A percentile compares a stretch with the other conserved stretches of the same genome.
phyloP scores from a whole-genome alignment of 495 filamentous ascomycete genomes.

The Aspergillus nidulans region DNA sequence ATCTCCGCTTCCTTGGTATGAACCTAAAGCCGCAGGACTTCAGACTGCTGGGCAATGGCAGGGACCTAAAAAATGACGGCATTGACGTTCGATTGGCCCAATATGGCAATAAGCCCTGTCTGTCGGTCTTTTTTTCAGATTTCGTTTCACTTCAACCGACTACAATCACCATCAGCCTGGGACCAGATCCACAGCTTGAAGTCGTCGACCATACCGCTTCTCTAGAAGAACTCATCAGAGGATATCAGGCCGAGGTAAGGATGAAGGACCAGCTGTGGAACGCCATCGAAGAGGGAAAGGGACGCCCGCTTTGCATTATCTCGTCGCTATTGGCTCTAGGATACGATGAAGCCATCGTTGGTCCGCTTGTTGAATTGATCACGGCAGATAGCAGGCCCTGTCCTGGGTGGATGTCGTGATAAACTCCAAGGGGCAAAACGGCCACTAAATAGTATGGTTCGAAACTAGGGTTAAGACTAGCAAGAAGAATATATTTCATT shows the following conservation, averaged over 20 bases:
- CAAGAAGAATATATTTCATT: too few species aligned
- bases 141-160: neutral
- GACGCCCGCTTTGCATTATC: constrained; percentile 22
- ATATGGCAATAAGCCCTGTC: constrained; percentile 14
- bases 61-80: constrained; percentile 21
- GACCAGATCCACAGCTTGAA: constrained; percentile 29
- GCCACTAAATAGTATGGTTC: too few species aligned
- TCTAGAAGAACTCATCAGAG: constrained; percentile 31
- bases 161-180: constrained; percentile 24
- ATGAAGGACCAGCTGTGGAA: constrained; percentile 39
- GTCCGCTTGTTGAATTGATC: constrained; percentile 42
- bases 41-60: constrained; percentile 16
- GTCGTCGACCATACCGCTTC: constrained; percentile 22
- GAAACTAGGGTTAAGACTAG: too few species aligned
- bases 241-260: constrained; percentile 38
- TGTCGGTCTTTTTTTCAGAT: constrained; percentile 17
- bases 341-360: constrained; percentile 29
- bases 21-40: constrained; percentile 26
- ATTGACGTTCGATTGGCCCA: constrained; percentile 15
- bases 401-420: neutral
- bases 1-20: constrained; percentile 16
- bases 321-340: constrained; percentile 28
- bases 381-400: constrained; percentile 29
- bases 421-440: too few species aligned
- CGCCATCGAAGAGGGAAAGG: constrained; percentile 17